A percentile compares a stretch with the other conserved stretches of the same genome.
phyloP scores from a whole-genome alignment of 108 stramenopile genomes.

The Cyclotella sp. region DNA sequence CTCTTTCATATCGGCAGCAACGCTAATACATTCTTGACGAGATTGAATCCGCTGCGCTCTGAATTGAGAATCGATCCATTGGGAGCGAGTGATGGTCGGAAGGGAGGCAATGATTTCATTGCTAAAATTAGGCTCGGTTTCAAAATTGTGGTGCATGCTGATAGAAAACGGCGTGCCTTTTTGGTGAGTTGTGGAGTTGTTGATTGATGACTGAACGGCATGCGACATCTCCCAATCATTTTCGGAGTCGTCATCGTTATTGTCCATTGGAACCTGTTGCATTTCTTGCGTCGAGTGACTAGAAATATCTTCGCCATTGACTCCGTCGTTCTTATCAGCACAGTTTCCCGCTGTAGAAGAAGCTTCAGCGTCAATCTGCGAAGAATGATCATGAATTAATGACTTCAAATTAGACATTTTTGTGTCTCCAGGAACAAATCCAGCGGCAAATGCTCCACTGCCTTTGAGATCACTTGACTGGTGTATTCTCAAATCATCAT shows the following conservation, averaged over 20 bases:
- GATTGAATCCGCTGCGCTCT: constrained; percentile 81
- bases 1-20: constrained; percentile 85
- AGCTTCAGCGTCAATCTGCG: constrained; percentile 2
- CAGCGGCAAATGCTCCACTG: constrained; percentile 64
- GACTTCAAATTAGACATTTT: neutral
- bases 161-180: neutral
- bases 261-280: neutral
- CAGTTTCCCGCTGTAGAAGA: constrained; percentile 4
- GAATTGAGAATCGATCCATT: constrained; percentile 55
- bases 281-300: constrained; percentile 8
- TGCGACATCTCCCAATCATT: constrained; percentile 55
- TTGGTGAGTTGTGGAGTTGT: constrained; percentile 32
- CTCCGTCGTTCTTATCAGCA: constrained; percentile 18
- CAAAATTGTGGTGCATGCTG: constrained; percentile 3
- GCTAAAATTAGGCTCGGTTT: constrained; percentile 25
- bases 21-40: constrained; percentile 91
- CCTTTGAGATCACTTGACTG: neutral
- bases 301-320: constrained; percentile 27
- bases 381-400: neutral
- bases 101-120: constrained; percentile 73
- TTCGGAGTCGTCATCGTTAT: constrained; percentile 32
- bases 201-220: constrained; percentile 47
- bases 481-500: neutral
- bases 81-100: constrained; percentile 65
- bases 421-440: constrained; percentile 57